Evolutionary conservation across 306 rosid species (phyloP).

Genomic region (Vigna trinervia): DNA sequence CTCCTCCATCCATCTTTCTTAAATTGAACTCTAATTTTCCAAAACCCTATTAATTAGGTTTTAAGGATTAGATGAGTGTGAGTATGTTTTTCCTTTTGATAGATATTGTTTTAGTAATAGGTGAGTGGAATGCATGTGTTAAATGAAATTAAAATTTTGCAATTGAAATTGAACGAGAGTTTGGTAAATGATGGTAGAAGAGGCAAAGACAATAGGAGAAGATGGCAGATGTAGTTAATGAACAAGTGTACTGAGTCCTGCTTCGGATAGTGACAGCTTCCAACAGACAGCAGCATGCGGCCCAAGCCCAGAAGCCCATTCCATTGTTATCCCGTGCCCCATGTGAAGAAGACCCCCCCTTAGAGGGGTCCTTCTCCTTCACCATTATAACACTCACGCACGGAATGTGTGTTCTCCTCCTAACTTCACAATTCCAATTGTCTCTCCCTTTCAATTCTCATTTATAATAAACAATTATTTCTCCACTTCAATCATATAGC

Average conservation of each 20-base stretch:
- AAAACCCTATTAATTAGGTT: too few species aligned
- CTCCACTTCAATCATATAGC: slow-evolving; percentile 25
- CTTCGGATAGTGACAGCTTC: slow-evolving; percentile 48
- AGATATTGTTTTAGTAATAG: too few species aligned
- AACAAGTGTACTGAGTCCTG: slow-evolving; percentile 30
- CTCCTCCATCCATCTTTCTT: too few species aligned
- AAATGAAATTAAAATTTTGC: too few species aligned
- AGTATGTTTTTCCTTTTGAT: too few species aligned
- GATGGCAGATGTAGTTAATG: slow-evolving; percentile 28
- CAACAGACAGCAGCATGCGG: background rate
- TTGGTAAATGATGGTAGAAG: background rate
- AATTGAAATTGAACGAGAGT: too few species aligned
- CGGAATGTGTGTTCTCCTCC: slow-evolving; percentile 48
- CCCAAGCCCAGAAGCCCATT: slow-evolving; percentile 60
- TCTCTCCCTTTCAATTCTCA: slow-evolving; percentile 44
- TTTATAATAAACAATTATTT: slow-evolving; percentile 11
- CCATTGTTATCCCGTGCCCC: slow-evolving; percentile 43
- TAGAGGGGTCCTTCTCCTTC: slow-evolving; percentile 40
- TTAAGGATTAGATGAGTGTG: too few species aligned
- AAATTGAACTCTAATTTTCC: too few species aligned
- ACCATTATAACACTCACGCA: slow-evolving; percentile 63
- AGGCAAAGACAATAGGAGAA: slow-evolving; percentile 1
- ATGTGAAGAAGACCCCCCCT: slow-evolving; percentile 4
- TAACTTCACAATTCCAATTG: slow-evolving; percentile 41
- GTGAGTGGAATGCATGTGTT: too few species aligned